These are phyloP conservation scores for Puccinia coronata DNA, from an alignment of 1,284 basidiomycete species.

Conservation along the genomic window DNA sequence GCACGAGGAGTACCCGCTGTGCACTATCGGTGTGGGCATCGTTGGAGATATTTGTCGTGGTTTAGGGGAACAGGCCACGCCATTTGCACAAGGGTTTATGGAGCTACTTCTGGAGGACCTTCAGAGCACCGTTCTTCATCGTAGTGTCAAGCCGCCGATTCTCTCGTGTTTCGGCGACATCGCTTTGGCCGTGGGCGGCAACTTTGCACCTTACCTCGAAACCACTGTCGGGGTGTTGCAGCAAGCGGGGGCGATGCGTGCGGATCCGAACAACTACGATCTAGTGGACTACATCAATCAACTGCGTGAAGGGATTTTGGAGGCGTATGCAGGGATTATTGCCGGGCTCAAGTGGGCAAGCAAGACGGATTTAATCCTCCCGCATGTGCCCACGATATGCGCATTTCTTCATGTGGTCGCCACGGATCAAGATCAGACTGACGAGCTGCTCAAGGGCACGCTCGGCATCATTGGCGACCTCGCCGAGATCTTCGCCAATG, in stretches of 20 bases:
- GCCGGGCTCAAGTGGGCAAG: conserved; percentile 82
- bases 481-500: conserved; percentile 78
- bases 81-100: conserved; percentile 87
- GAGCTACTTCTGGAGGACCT: conserved; percentile 85
- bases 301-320: conserved; percentile 90
- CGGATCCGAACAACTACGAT: conserved; percentile 83
- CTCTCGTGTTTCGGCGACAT: conserved; percentile 96
- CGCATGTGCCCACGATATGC: conserved; percentile 75
- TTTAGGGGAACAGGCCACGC: conserved; percentile 76
- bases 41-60: conserved; percentile 94
- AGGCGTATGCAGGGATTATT: conserved; percentile 93
- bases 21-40: conserved; percentile 91
- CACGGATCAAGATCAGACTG: conserved; percentile 79
- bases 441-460: conserved; percentile 72
- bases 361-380: conserved; percentile 71
- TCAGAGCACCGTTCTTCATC: conserved; percentile 83
- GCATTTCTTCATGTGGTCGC: conserved; percentile 79
- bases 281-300: conserved; percentile 87
- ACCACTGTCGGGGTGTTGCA: conserved; percentile 87
- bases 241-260: conserved; percentile 82
- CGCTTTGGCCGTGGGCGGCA: conserved; percentile 80
- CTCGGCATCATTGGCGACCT: conserved; percentile 89
- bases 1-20: conserved; percentile 92
- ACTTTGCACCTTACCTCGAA: conserved; percentile 84
- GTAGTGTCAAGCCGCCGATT: conserved; percentile 94